A percentile compares a stretch with the other conserved stretches of the same genome.
Conservation (phyloP, 139 green algal species). For the Coelastrella sp. region DNA sequence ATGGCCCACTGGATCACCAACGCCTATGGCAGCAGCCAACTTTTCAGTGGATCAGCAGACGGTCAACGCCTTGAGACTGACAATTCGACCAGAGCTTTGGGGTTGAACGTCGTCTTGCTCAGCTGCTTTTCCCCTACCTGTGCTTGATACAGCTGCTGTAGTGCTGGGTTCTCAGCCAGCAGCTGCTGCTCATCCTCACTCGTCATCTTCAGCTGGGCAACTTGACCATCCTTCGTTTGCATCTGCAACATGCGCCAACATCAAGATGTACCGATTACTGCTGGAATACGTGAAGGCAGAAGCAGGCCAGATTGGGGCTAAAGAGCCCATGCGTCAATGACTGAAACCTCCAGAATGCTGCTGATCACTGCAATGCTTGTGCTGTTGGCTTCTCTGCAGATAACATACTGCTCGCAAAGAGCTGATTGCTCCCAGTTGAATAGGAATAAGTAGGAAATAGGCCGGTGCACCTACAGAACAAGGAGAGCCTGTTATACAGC, state of each 20-base stretch:
- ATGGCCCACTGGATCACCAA: neutral
- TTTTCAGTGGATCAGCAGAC: no score
- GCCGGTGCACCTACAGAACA: neutral
- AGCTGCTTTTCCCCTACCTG: neutral
- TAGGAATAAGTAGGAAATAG: no score
- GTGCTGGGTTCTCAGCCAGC: conserved; percentile 38
- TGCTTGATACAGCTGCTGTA: conserved; percentile 16
- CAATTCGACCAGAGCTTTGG: no score
- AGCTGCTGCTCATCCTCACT: conserved; percentile 36
- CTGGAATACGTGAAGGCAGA: neutral
- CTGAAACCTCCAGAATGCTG: no score
- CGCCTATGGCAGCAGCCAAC: no score
- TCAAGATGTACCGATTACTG: neutral
- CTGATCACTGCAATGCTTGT: no score
- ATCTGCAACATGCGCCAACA: conserved; percentile 5
- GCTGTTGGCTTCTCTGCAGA: no score
- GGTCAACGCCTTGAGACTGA: no score
- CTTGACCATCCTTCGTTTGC: neutral
- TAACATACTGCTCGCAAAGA: neutral
- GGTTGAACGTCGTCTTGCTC: neutral
- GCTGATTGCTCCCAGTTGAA: neutral
- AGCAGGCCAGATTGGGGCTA: no score
- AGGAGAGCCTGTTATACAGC: neutral
- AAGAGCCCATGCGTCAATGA: neutral
- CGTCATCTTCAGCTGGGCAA: conserved; percentile 13